phyloP scores from a whole-genome alignment of 306 rosid genomes.

The Lathyrus sativus region DNA sequence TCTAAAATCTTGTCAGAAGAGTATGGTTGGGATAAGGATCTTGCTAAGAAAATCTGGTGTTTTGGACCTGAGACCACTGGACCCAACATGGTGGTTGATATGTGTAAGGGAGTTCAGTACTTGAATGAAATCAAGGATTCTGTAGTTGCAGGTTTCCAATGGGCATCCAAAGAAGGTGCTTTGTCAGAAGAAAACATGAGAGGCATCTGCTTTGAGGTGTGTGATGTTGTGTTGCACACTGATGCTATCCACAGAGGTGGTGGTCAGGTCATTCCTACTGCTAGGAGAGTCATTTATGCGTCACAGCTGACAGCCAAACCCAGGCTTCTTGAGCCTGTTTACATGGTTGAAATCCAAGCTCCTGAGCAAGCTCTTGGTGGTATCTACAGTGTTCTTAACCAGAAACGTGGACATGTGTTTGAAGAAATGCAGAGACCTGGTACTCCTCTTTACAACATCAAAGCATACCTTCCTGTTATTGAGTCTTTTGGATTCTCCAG shows the following conservation, averaged over 20 bases:
- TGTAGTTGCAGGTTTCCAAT: constrained; percentile 77
- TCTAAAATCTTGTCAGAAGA: constrained; percentile 64
- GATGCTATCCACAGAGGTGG: constrained; percentile 90
- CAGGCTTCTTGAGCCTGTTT: constrained; percentile 81
- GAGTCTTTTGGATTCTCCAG: constrained; percentile 84
- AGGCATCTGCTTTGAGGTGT: constrained; percentile 68
- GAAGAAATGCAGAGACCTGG: constrained; percentile 83
- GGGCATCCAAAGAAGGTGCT: constrained; percentile 91
- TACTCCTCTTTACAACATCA: constrained; percentile 78
- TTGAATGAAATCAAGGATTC: constrained; percentile 84
- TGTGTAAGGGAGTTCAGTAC: constrained; percentile 86
- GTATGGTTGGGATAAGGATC: constrained; percentile 84
- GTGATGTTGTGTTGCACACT: constrained; percentile 74
- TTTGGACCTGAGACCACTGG: constrained; percentile 85
- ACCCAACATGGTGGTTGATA: constrained; percentile 89
- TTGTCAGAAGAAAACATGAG: constrained; percentile 81
- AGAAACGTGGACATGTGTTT: constrained; percentile 75
- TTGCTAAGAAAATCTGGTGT: constrained; percentile 86
- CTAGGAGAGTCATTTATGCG: constrained; percentile 76
- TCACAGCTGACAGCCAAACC: constrained; percentile 76
- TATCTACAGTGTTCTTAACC: constrained; percentile 78
- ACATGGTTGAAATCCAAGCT: constrained; percentile 82
- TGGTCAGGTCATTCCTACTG: constrained; percentile 84
- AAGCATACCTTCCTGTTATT: constrained; percentile 70
- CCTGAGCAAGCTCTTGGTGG: constrained; percentile 86